These are phyloP conservation scores for Pseudogymnoascus pannorum DNA, from an alignment of 2,329 filamentous ascomycete species.

Conservation along the genomic window DNA sequence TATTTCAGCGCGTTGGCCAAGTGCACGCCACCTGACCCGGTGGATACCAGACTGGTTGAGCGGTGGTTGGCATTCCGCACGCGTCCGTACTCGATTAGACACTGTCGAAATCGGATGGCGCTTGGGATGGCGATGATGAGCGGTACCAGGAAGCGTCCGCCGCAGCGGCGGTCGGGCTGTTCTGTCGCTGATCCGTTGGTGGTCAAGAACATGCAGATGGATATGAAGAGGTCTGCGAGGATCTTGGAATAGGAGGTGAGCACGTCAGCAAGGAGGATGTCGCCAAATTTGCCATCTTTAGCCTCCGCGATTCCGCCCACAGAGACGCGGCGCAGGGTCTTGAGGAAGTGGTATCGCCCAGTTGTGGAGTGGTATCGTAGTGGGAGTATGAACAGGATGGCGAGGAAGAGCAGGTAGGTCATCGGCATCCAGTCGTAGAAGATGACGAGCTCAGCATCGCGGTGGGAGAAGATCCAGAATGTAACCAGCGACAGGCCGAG, in stretches of 20 bases:
- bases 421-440: constrained; percentile 82
- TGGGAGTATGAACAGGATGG: constrained; percentile 65
- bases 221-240: constrained; percentile 80
- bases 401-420: constrained; percentile 67
- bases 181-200: constrained; percentile 65
- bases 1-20: constrained; percentile 94
- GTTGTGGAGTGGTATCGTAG: constrained; percentile 59
- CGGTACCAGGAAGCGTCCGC: constrained; percentile 71
- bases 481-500: constrained; percentile 64
- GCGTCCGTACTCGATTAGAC: constrained; percentile 77
- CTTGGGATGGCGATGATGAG: constrained; percentile 78
- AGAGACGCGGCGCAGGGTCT: constrained; percentile 68
- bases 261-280: constrained; percentile 88
- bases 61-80: constrained; percentile 52
- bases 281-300: constrained; percentile 87
- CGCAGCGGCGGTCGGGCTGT: constrained; percentile 73
- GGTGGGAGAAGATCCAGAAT: constrained; percentile 78
- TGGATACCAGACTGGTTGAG: constrained; percentile 33
- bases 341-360: constrained; percentile 68
- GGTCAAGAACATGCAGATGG: constrained; percentile 83
- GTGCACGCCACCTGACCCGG: constrained; percentile 76
- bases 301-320: constrained; percentile 81
- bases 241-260: constrained; percentile 93
- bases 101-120: constrained; percentile 83
- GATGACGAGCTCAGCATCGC: constrained; percentile 61